Base-by-base conservation (phyloP, 1,139 yeast species). In the Suhomyces chickasaworum region DNA sequence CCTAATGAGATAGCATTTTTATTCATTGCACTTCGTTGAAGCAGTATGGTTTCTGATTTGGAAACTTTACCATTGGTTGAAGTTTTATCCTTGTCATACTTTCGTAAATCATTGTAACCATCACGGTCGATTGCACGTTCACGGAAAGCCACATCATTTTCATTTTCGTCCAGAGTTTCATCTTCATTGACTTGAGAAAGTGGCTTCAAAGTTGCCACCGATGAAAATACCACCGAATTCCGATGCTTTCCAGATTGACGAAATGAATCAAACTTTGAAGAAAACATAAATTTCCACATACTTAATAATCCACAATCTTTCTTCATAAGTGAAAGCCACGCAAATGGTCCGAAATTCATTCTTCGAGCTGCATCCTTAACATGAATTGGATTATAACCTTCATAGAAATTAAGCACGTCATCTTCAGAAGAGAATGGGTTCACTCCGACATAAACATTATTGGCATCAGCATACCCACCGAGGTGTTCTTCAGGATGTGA, bases 241-340 rank as follows among this genome's bases (percentile, higher is more conserved):
- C 22, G 21, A 23, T 22, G 29, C 30, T 30, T 39, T 16, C 27
- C 22, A 2, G 41, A 18, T 17, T 32, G 27, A 18, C 41, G 40
- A 7, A 32, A 9, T n/a, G 18, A 21, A 7, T 42, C 46, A 20
- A 33, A 42, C 17, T 32, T 46, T 10, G 46, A 45, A 43, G 46
- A 30, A 32, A 39, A 31, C 46, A 48, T 48, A 38, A 42, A 51
- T 37, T 51, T 50, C 59, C 62, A 57, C 25, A 60, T 49, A 21
- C 45, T 23, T 8, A 42, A 39, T 31, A 58, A 48, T 10, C 55
- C 56, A 20, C 51, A 45, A 37, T 57, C 60, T 39, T 56, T 46
- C 37, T 54, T 48, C 51, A 57, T 51, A 12, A 75, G 51, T 0
- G 78, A 61, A 5, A 73, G 52, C 70, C 78, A 70, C 0, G 79